Base-by-base conservation (phyloP, 192 early-diverging fungal genomes). In the Radiomyces spectabilis region DNA sequence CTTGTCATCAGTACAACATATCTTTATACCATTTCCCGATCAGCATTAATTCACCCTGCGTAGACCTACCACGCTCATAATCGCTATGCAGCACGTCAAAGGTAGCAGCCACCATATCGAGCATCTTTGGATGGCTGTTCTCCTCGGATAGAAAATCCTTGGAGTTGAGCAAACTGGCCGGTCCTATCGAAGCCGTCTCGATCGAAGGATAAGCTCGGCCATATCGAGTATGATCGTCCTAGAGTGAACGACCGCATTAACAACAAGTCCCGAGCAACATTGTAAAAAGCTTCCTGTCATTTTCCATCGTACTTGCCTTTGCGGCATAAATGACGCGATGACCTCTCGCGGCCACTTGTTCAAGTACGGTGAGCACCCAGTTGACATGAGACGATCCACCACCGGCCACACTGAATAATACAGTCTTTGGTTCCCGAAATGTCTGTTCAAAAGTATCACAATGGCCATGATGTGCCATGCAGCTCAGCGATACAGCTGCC, bases 381-480 rank as follows among this genome's bases (percentile, higher is more conserved):
- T 26, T 46, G 5, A 29, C 41, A 52, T 61, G 59, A n/a, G 59
- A 61, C 10, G 59, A 61, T 25, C 53, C 53, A 21, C 53, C 53
- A 19, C 39, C 41, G 21, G 29, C 53, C 10, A 26, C 39, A 43
- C 15, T 5, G 19, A 55, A 55, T 26, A 38, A 38, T 31, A 55
- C 43, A 6, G 27, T 41, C 29, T 55, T 41, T 4, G 53, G 41
- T 26, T 6, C 15, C 15, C 46, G 15, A 22, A 30, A 48, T n/a
- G n/a, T n/a, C n/a, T n/a, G n/a, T n/a, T n/a, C n/a, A n/a, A n/a
- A n/a, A n/a, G n/a, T n/a, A n/a, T n/a, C n/a, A n/a, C n/a, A n/a
- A n/a, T n/a, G n/a, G n/a, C n/a, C n/a, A n/a, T n/a, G n/a, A n/a
- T n/a, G n/a, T n/a, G n/a, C n/a, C n/a, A n/a, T n/a, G n/a, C n/a